These are phyloP conservation scores for Sodiomyces alkalinus DNA, from an alignment of 2,329 filamentous ascomycete species.

Conservation along the genomic window DNA sequence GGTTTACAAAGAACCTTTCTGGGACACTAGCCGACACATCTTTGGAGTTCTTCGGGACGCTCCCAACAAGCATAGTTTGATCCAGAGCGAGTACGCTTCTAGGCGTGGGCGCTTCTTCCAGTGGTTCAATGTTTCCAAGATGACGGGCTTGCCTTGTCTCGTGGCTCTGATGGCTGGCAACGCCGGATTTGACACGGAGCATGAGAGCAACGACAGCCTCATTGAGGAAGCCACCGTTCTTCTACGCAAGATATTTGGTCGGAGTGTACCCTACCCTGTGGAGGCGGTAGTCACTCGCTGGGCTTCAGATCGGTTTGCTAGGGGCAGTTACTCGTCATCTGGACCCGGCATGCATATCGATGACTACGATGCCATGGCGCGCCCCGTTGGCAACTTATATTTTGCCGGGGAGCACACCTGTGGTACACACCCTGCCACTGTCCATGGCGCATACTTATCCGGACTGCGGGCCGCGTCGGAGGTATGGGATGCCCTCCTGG, in stretches of 20 bases:
- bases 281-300: constrained; percentile 88
- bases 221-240: constrained; percentile 68
- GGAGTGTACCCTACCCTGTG: constrained; percentile 56
- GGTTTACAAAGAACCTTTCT: constrained; percentile 80
- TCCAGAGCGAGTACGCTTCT: constrained; percentile 63
- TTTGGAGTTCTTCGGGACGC: constrained; percentile 81
- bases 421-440: constrained; percentile 88
- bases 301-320: constrained; percentile 80
- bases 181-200: constrained; percentile 78
- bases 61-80: constrained; percentile 50
- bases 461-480: constrained; percentile 82
- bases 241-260: constrained; percentile 60
- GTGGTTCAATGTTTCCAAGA: constrained; percentile 92
- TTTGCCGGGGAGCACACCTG: constrained; percentile 97
- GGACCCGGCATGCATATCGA: constrained; percentile 67
- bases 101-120: constrained; percentile 88
- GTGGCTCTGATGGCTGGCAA: constrained; percentile 93
- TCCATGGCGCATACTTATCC: constrained; percentile 91
- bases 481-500: constrained; percentile 64
- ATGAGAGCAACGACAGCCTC: constrained; percentile 57
- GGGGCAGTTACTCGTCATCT: constrained; percentile 90
- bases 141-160: constrained; percentile 72
- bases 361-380: constrained; percentile 88
- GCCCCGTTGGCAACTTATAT: constrained; percentile 69
- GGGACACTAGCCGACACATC: constrained; percentile 81